Base-by-base conservation (phyloP, 2,329 filamentous ascomycete genomes). In the Bretziella fagacearum region DNA sequence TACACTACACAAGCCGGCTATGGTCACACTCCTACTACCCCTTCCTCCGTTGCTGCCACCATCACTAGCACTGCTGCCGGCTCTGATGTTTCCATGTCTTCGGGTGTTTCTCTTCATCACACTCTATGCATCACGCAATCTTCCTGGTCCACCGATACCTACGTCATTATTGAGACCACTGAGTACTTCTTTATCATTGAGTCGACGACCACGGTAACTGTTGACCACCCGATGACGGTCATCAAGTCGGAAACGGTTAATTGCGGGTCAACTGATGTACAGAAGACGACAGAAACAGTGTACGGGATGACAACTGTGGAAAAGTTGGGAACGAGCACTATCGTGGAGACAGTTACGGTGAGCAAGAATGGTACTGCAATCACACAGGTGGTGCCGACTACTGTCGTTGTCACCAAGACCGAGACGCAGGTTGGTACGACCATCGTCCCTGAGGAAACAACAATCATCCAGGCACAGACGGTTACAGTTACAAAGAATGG, bases 111-210 rank as follows among this genome's bases (percentile, higher is more conserved):
- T 7, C 40, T 51, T 3, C 40, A 51, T 20, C 49, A 51, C 23
- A 47, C 49, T 2, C 26, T 36, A 11, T 51, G 49, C 23, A 36
- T 30, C 2, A 40, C 43, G 10, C 8, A 36, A n/a, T 35, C 44
- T 11, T 37, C 33, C 20, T 22, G 33, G 22, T n/a, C 13, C 13
- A 10, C 2, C 1, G 22, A 25, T 8, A 37, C 44, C n/a, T 47
- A 52, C n/a, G 23, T 47, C 18, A 51, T 45, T 5, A 25, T 54
- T 23, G 48, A 54, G 15, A 51, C 50, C 30, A 53, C 50, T n/a
- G 55, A 55, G 7, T 46, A 25, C 13, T 48, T 43, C 15, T 48
- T 17, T 30, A 18, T 37, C 15, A 56, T 56, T 6, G 46, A 53
- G 29, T 56, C 54, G 11, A 51, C 52, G 7, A 46, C 44, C 15